Evolutionary conservation across 768 basidiomycete genomes (phyloP), one percentile per base, ranked within the genome.

Genomic region (Rickenella mellea): DNA sequence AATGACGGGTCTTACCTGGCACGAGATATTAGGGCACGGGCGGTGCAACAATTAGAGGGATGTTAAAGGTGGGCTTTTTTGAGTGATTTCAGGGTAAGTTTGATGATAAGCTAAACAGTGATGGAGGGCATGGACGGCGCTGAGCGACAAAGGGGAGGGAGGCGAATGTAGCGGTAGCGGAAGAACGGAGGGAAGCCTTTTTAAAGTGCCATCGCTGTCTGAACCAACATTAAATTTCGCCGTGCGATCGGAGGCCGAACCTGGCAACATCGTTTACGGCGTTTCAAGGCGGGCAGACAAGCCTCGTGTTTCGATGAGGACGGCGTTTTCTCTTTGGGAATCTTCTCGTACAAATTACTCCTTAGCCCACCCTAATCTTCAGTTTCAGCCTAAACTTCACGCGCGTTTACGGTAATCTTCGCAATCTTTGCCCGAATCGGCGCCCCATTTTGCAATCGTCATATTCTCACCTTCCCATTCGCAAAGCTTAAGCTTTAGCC

Each of bases 181-280:
- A 17, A 36, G 24, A 5, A 22, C 33, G 33, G 33, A 36, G 33
- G 33, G n/a, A n/a, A n/a, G n/a, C n/a, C 33, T 22, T 19, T 36
- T 19, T 36, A 36, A 36, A 36, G 33, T 17, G 19, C 24, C 24
- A 15, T 36, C 19, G 33, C 19, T 22, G 33, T 17, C 19, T 11
- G 7, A 36, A 36, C 3, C 33, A 36, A 36, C 24, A 36, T 4
- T 36, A 36, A 36, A 36, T 19, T 19, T 36, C 19, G 11, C 33
- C 33, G 33, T 36, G 33, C 33, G 33, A 36, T 36, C 24, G 24
- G n/a, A n/a, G n/a, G n/a, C n/a, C n/a, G n/a, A n/a, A n/a, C n/a
- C 33, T 22, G 33, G 33, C 33, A 36, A 36, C 19, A 36, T 19
- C 33, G 33, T 36, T 36, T 36, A 36, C 19, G 33, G 33, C 33